Evolutionary conservation across 2,329 filamentous ascomycete species (phyloP), one percentile per base, ranked within the genome.

Genomic region (Magnaporthiopsis incrustans): DNA sequence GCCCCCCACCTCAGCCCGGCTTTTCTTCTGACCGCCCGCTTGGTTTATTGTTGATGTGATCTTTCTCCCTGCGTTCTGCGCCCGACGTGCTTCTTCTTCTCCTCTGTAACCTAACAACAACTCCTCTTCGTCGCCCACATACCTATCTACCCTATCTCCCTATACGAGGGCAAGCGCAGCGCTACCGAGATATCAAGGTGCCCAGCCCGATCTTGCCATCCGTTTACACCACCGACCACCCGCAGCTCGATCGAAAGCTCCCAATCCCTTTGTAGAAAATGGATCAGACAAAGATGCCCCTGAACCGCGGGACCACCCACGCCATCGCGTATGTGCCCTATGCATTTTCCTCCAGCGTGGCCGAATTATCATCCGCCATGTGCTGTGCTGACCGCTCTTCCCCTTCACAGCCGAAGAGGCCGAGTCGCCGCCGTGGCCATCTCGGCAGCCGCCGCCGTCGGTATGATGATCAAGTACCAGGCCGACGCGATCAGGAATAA

Each of bases 401-500:
- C 18, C 44, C 44, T 14, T 32, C 1, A 56, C 30, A 77, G 78
- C 59, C 78, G 77, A 64, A 74, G 75, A 66, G 78, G 74, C 26
- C 73, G 73, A 61, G 69, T 79, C 32, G 68, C 77, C 38, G 61
- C 74, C 67, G 67, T 77, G 65, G 72, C 75, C 64, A 38, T 58
- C 15, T 63, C 62, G 4, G 66, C 76, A 60, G 44, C 44, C 44
- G 68, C 76, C 56, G 68, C 72, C 57, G 64, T 71, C 15, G 70
- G 67, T 62, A 61, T 71, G 30, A 68, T 67, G 63, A 70, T 75
- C 65, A 72, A 73, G 63, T 78, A 78, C 70, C 71, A 75, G 57
- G 72, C 77, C 38, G 67, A 71, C 35, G 71, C 73, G 4, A 67
- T 79, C 33, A 72, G 71, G 56, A 71, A 73, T 64, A 81, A 81